Percentiles rank a stretch among this genome's conserved stretches.
Evolutionary conservation across 2,329 filamentous ascomycete species (phyloP).

Genomic region (Cladosporium colombiae): DNA sequence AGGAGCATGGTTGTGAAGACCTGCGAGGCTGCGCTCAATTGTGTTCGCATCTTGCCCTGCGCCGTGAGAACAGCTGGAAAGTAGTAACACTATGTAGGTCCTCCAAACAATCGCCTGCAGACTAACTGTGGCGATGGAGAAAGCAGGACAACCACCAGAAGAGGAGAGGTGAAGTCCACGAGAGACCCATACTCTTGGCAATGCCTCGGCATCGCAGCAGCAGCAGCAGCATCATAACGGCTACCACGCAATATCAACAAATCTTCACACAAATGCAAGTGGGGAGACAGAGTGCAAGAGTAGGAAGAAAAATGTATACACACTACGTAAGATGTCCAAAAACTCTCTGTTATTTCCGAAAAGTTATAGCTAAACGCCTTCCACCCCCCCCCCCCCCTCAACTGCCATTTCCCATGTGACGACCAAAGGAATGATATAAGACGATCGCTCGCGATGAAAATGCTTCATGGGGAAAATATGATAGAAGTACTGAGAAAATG

Average conservation of each 20-base stretch:
- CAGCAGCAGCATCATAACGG: not conserved
- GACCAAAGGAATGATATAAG: not conserved
- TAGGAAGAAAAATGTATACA: not conserved
- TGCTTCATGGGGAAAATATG: not conserved
- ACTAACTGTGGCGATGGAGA: not conserved
- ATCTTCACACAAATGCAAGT: too few species aligned
- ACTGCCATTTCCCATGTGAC: not conserved
- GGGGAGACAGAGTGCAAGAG: not conserved
- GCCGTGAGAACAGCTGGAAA: not conserved
- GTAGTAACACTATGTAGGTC: too few species aligned
- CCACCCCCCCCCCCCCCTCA: not conserved
- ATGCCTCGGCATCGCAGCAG: not conserved
- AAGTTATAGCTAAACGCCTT: not conserved
- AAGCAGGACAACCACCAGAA: not conserved
- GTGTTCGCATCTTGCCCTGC: too few species aligned
- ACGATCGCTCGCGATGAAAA: not conserved
- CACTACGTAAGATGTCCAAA: not conserved
- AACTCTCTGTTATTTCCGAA: not conserved
- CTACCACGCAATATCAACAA: not conserved
- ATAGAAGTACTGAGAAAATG: not conserved
- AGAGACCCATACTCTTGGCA: not conserved
- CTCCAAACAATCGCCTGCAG: too few species aligned
- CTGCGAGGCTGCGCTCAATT: not conserved
- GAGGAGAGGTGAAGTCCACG: not conserved
- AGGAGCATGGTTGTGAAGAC: not conserved